Conservation (phyloP, 2,329 filamentous ascomycete species). For the Neoascochyta sp. region DNA sequence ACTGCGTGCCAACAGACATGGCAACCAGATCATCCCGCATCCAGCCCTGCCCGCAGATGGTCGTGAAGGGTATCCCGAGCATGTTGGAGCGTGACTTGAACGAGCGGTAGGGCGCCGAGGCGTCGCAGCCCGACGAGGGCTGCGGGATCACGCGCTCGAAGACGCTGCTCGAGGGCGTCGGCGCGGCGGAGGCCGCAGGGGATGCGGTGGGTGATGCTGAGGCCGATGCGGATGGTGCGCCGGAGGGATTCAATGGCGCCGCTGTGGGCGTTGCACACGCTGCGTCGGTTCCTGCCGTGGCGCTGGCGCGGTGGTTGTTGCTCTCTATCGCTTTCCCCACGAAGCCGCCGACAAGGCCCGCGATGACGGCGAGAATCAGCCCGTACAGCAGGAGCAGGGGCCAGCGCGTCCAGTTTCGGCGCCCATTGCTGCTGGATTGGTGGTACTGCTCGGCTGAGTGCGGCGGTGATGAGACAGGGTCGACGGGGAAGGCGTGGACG, state of each 20-base stretch:
- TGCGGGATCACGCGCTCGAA: constrained; percentile 2
- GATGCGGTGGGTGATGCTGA: neutral
- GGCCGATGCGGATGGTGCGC: neutral
- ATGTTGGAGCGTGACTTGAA: constrained; percentile 2
- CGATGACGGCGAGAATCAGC: constrained; percentile 2
- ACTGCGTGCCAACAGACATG: neutral
- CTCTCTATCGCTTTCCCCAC: constrained; percentile 6
- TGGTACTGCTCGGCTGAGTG: too few relatives aligned
- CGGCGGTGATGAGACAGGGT: too few relatives aligned
- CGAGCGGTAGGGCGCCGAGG: constrained; percentile 1
- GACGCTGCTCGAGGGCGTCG: neutral
- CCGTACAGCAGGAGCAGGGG: constrained; percentile 3
- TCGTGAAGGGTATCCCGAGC: neutral
- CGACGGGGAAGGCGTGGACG: too few relatives aligned
- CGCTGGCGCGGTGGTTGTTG: neutral
- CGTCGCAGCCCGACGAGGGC: constrained; percentile 3
- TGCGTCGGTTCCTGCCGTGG: too few relatives aligned
- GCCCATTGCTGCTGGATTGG: too few relatives aligned
- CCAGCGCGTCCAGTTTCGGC: constrained; percentile 4
- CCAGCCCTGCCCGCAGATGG: constrained; percentile 1
- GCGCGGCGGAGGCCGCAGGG: neutral
- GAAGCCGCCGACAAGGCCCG: constrained; percentile 9
- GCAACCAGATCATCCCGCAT: constrained; percentile 1
- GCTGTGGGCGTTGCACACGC: neutral
- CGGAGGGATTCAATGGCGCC: neutral